A percentile compares a stretch with the other conserved stretches of the same genome.
Conservation (phyloP, 1,139 yeast species). For the Candida albicans region DNA sequence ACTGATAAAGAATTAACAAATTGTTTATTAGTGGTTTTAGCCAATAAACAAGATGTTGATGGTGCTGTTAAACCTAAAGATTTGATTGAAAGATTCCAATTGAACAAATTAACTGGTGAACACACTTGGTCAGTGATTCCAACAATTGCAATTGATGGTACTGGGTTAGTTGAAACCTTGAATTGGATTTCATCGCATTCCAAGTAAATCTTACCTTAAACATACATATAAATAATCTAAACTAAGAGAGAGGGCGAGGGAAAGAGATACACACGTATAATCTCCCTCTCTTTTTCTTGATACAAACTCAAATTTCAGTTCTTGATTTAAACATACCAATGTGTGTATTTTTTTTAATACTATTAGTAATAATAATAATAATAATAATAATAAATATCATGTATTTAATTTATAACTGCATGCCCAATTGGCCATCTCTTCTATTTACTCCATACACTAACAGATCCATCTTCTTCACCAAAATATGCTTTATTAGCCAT, state of each 20-base stretch:
- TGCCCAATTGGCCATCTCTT: neutral
- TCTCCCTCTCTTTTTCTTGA: no score
- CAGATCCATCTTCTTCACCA: slow-evolving; percentile 78
- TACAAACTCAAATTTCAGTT: neutral
- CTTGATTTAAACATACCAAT: neutral
- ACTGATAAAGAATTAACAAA: slow-evolving; percentile 78
- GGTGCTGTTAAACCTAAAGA: slow-evolving; percentile 65
- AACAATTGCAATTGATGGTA: slow-evolving; percentile 72
- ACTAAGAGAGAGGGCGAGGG: neutral
- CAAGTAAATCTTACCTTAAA: slow-evolving; percentile 23
- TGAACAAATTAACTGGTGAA: slow-evolving; percentile 52
- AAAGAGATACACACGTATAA: no score
- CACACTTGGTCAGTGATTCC: slow-evolving; percentile 79
- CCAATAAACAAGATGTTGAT: slow-evolving; percentile 85
- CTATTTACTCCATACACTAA: slow-evolving; percentile 22
- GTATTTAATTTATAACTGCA: no score
- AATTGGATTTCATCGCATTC: slow-evolving; percentile 72
- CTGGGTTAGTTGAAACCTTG: slow-evolving; percentile 71
- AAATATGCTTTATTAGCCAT: slow-evolving; percentile 82
- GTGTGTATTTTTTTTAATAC: neutral
- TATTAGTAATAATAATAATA: neutral
- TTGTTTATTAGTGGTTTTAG: slow-evolving; percentile 78
- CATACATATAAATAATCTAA: no score
- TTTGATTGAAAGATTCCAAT: slow-evolving; percentile 57
- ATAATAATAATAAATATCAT: neutral